These are phyloP conservation scores for Penicillium maclennaniae DNA, from an alignment of 495 filamentous ascomycete genomes.

Conservation along the genomic window DNA sequence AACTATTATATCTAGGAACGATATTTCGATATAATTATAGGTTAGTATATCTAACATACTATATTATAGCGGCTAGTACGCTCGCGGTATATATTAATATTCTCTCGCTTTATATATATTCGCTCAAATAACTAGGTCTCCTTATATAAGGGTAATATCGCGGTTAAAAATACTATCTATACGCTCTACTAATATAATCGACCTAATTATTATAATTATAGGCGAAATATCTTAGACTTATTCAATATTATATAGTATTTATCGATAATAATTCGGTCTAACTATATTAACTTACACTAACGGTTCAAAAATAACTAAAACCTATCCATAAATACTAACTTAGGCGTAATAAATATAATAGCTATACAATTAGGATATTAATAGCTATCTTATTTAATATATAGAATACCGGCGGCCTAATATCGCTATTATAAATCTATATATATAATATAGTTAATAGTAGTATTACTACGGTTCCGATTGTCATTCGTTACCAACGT, in stretches of 20 bases:
- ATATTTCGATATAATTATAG: too few relatives aligned
- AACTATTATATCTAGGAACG: too few relatives aligned
- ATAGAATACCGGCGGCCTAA: constrained; percentile 2
- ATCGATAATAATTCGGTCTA: constrained; percentile 21
- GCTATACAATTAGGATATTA: constrained; percentile 6
- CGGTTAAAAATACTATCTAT: too few relatives aligned
- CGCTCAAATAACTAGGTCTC: too few relatives aligned
- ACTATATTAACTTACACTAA: constrained; percentile 3
- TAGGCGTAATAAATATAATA: constrained; percentile 21
- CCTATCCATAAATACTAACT: constrained; percentile 6
- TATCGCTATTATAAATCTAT: constrained; percentile 15
- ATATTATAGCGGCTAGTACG: too few relatives aligned
- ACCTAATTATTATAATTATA: constrained; percentile 10
- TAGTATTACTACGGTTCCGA: constrained; percentile 1
- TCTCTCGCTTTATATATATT: too few relatives aligned
- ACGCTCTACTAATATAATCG: not conserved
- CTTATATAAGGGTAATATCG: too few relatives aligned
- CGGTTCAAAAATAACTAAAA: constrained; percentile 22
- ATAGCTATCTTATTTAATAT: constrained; percentile 7
- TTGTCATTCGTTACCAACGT: too few relatives aligned
- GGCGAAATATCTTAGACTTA: constrained; percentile 7
- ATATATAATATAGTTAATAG: constrained; percentile 12
- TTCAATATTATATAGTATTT: constrained; percentile 22
- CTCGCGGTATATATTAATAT: too few relatives aligned
- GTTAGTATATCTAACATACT: too few relatives aligned